Evolutionary conservation across 2,329 filamentous ascomycete species (phyloP).

Genomic region (Colletotrichum sp.): DNA sequence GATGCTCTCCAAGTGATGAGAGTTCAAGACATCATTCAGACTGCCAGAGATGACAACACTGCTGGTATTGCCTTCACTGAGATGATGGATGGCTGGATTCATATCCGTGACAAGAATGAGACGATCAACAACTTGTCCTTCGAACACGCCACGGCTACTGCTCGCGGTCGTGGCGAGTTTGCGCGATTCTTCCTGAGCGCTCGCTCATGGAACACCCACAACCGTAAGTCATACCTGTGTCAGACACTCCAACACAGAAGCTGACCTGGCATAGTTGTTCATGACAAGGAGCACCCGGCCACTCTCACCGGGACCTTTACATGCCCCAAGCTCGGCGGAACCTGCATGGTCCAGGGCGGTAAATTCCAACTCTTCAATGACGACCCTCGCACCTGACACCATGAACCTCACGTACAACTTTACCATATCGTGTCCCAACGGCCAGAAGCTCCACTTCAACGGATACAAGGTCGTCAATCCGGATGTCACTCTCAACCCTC

Average conservation of each 20-base stretch:
- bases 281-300: constrained; percentile 52
- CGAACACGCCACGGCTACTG: constrained; percentile 55
- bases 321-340: constrained; percentile 57
- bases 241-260: background rate
- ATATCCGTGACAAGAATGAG: constrained; percentile 43
- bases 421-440: constrained; percentile 59
- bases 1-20: constrained; percentile 28
- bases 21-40: constrained; percentile 41
- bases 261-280: constrained; percentile 41
- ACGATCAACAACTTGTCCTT: constrained; percentile 54
- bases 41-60: constrained; percentile 47
- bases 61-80: constrained; percentile 66
- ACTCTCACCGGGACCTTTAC: constrained; percentile 65
- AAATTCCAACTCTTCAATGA: constrained; percentile 62
- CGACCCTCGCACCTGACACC: constrained; percentile 60
- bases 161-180: constrained; percentile 55
- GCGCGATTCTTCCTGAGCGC: constrained; percentile 65
- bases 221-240: background rate
- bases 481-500: constrained; percentile 59
- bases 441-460: constrained; percentile 59
- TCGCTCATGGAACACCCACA: constrained; percentile 55
- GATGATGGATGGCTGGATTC: constrained; percentile 67
- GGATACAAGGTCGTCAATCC: constrained; percentile 68
- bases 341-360: constrained; percentile 64
- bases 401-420: constrained; percentile 68